A percentile compares a stretch with the other conserved stretches of the same genome.
Evolutionary conservation across 2,329 filamentous ascomycete genomes (phyloP).

Genomic region (Fusarium zealandicum): DNA sequence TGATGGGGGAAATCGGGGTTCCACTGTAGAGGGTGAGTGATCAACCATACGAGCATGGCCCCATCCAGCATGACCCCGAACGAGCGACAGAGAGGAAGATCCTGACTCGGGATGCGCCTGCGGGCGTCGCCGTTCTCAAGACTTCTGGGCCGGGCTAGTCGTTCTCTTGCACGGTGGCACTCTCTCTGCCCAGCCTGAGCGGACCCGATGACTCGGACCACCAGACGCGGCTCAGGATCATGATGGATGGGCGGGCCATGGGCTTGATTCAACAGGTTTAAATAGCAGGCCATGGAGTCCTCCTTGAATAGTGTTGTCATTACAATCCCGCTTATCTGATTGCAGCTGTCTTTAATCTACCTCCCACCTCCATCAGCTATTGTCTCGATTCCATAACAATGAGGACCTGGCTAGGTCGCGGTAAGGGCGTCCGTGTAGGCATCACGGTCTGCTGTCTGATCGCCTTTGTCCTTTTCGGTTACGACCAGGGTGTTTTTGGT

Average conservation of each 20-base stretch:
- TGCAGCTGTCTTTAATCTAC: too few relatives aligned
- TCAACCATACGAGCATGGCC: slow-evolving; percentile 6
- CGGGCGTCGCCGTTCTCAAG: background rate
- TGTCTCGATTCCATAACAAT: slow-evolving; percentile 2
- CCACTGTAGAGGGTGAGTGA: too few relatives aligned
- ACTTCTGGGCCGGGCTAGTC: background rate
- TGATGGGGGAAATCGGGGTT: too few relatives aligned
- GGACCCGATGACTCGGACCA: background rate
- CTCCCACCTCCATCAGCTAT: too few relatives aligned
- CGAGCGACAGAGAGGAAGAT: background rate
- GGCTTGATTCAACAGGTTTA: background rate
- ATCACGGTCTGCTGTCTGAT: slow-evolving; percentile 36
- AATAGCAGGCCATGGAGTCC: background rate
- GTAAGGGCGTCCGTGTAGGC: slow-evolving; percentile 34
- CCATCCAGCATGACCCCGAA: background rate
- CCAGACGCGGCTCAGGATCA: background rate
- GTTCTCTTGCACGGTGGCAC: background rate
- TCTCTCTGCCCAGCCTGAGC: background rate
- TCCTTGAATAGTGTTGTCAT: too few relatives aligned
- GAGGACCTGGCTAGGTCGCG: slow-evolving; percentile 36
- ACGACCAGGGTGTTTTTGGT: slow-evolving; percentile 58
- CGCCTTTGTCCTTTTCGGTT: slow-evolving; percentile 48
- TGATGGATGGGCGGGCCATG: background rate
- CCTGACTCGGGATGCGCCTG: background rate
- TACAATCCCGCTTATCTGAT: too few relatives aligned